A percentile compares a stretch with the other conserved stretches of the same genome.
Evolutionary conservation across 306 rosid genomes (phyloP).

Genomic region (Hippophae tibetana): DNA sequence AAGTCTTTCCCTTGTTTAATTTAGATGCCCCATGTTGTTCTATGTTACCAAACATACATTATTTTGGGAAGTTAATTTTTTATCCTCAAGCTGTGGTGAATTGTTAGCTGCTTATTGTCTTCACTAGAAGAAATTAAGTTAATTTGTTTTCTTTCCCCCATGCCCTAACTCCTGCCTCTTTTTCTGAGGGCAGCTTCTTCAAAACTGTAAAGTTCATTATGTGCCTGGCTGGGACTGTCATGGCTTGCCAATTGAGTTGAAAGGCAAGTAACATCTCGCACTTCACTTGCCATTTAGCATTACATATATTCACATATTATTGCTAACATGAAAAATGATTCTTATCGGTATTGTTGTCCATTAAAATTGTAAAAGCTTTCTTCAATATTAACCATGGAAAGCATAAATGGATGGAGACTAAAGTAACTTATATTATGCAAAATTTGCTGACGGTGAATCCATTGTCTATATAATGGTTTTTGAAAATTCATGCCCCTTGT

Average conservation of each 20-base stretch:
- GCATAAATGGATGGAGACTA: no score
- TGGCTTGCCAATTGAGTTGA: slow-evolving; percentile 95
- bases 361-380: no score
- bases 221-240: slow-evolving; percentile 99
- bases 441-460: no score
- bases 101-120: neutral
- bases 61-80: neutral
- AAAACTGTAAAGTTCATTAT: slow-evolving; percentile 74
- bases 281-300: slow-evolving; percentile 5
- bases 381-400: no score
- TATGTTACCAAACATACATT: neutral
- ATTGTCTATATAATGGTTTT: no score
- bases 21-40: neutral
- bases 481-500: no score
- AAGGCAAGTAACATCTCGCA: slow-evolving; percentile 53
- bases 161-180: slow-evolving; percentile 1
- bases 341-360: no score
- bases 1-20: neutral
- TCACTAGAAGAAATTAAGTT: neutral
- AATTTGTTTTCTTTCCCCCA: slow-evolving; percentile 2
- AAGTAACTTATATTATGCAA: no score
- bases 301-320: neutral
- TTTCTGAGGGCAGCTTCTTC: slow-evolving; percentile 66
- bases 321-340: neutral
- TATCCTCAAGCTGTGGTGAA: neutral